phyloP scores from a whole-genome alignment of 176 grass and related monocot genomes.

The Carex scoparia region DNA sequence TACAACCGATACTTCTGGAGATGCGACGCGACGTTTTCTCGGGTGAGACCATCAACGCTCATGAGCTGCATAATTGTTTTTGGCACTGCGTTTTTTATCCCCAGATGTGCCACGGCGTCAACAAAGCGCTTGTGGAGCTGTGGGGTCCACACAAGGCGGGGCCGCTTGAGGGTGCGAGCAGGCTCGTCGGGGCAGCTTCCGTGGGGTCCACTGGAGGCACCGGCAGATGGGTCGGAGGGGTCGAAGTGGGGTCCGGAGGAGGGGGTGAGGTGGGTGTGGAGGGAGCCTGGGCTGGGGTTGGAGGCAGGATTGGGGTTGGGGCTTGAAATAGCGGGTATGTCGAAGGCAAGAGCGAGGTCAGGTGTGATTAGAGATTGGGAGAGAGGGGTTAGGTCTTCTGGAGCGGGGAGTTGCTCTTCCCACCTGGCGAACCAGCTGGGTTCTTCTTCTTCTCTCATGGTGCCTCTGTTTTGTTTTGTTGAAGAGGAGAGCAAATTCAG shows the following conservation, averaged over 20 bases:
- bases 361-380: conserved; percentile 83
- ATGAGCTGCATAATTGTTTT: conserved; percentile 98
- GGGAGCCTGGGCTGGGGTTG: background rate
- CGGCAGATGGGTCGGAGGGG: conserved; percentile 46
- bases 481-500: background rate
- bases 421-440: conserved; percentile 75
- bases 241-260: conserved; percentile 36
- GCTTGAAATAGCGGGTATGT: conserved; percentile 46
- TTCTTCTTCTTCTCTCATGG: conserved; percentile 89
- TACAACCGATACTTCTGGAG: conserved; percentile 88
- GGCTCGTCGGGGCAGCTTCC: conserved; percentile 49
- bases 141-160: conserved; percentile 86
- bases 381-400: conserved; percentile 79
- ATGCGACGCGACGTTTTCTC: conserved; percentile 88
- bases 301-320: background rate
- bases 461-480: background rate
- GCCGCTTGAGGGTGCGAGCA: conserved; percentile 73
- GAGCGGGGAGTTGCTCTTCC: conserved; percentile 76
- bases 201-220: conserved; percentile 41
- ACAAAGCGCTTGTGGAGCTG: conserved; percentile 93
- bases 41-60: conserved; percentile 89
- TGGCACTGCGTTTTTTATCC: conserved; percentile 93
- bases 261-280: background rate
- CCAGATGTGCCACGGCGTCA: conserved; percentile 78
- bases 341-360: conserved; percentile 82